These are phyloP conservation scores for Aegilops longissima DNA, from an alignment of 176 grass and related monocot genomes.

Conservation along the genomic window DNA sequence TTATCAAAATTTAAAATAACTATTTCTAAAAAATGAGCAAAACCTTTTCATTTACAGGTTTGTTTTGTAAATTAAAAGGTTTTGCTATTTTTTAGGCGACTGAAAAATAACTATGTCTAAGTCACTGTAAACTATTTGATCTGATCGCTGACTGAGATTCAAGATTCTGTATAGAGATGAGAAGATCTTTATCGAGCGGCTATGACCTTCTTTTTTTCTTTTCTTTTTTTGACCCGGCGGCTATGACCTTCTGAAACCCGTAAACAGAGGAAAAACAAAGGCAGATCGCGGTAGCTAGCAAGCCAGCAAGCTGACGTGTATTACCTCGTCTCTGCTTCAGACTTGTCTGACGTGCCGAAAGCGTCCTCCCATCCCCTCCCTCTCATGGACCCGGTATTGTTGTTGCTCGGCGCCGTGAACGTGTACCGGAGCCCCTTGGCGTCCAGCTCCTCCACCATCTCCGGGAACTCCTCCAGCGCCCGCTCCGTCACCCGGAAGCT, in stretches of 20 bases:
- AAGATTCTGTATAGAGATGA: background rate
- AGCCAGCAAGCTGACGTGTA: background rate
- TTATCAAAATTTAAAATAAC: background rate
- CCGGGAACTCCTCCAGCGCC: slow-evolving; percentile 50
- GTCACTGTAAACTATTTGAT: no score
- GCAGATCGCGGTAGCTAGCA: background rate
- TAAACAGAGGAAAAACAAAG: background rate
- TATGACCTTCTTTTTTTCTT: no score
- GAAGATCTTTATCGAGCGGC: background rate
- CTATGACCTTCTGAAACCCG: background rate
- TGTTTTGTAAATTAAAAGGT: no score
- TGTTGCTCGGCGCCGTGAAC: slow-evolving; percentile 53
- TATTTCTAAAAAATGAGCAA: no score
- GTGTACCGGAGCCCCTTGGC: slow-evolving; percentile 45
- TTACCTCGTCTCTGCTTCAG: slow-evolving; percentile 45
- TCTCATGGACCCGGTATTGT: slow-evolving; percentile 63
- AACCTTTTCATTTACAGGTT: no score
- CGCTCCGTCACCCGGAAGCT: slow-evolving; percentile 66
- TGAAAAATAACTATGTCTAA: no score
- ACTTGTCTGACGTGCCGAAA: slow-evolving; percentile 50
- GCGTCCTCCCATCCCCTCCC: slow-evolving; percentile 69
- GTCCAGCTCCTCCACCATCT: slow-evolving; percentile 52
- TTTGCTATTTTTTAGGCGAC: no score
- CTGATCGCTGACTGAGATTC: no score
- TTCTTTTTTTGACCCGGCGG: no score